phyloP scores from a whole-genome alignment of 225 moss, liverwort and hornwort species.

The Physcomitrellopsis africana region DNA sequence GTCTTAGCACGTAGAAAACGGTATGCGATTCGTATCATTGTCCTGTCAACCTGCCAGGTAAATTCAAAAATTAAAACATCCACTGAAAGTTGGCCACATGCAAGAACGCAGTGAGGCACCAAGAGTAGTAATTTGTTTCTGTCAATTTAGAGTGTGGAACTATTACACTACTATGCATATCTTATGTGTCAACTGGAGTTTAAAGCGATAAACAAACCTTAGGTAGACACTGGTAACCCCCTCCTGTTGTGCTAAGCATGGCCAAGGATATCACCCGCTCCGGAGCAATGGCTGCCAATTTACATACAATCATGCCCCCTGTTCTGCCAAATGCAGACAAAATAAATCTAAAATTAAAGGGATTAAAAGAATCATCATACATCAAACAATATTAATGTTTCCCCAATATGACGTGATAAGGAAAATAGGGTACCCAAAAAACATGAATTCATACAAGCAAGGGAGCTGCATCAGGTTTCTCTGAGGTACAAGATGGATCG shows the following conservation, averaged over 20 bases:
- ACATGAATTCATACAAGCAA: background rate
- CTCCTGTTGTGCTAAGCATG: slow-evolving; percentile 90
- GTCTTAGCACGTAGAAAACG: slow-evolving; percentile 86
- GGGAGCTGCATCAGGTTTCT: background rate
- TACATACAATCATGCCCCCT: slow-evolving; percentile 97
- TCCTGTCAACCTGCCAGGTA: slow-evolving; percentile 63
- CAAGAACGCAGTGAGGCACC: background rate
- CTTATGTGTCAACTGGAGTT: slow-evolving; percentile 18
- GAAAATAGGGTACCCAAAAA: background rate
- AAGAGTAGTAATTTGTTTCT: background rate
- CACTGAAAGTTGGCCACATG: slow-evolving; percentile 1
- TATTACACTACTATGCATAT: slow-evolving; percentile 15
- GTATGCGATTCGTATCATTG: slow-evolving; percentile 67
- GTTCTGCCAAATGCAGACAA: slow-evolving; percentile 49
- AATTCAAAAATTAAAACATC: slow-evolving; percentile 20
- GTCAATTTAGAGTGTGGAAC: background rate
- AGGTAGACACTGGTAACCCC: slow-evolving; percentile 92
- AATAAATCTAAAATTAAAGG: slow-evolving; percentile 18
- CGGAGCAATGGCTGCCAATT: slow-evolving; percentile 77
- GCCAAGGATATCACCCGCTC: slow-evolving; percentile 75
- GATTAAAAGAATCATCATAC: slow-evolving; percentile 4
- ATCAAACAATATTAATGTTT: background rate
- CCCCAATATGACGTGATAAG: background rate
- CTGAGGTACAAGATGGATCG: background rate
- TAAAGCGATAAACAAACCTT: slow-evolving; percentile 60